These are phyloP conservation scores for Fusarium annulatum DNA, from an alignment of 2,329 filamentous ascomycete genomes.

Conservation along the genomic window DNA sequence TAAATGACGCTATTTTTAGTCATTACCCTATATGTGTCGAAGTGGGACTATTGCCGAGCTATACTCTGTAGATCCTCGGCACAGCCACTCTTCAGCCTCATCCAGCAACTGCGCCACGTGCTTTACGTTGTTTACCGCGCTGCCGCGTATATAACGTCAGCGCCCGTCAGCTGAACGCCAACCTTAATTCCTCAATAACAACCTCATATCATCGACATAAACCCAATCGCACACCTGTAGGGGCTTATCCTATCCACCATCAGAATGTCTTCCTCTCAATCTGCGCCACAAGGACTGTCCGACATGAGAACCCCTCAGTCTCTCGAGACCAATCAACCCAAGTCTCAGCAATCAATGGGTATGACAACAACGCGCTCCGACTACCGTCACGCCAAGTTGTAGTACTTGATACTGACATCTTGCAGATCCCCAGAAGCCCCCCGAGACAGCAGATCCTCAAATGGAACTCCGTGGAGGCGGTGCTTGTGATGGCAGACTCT, in stretches of 20 bases:
- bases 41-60: background rate
- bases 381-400: background rate
- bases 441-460: conserved; percentile 3
- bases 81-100: background rate
- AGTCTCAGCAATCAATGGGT: conserved; percentile 22
- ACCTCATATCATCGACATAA: background rate
- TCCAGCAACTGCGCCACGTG: background rate
- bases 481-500: conserved; percentile 23
- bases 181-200: background rate
- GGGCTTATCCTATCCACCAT: rapidly evolving
- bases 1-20: background rate
- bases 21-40: background rate
- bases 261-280: background rate
- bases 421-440: conserved; percentile 9
- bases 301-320: background rate
- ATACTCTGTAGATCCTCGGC: no score
- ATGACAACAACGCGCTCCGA: background rate
- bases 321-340: conserved; percentile 16
- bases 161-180: conserved; percentile 2
- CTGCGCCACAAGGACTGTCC: conserved; percentile 2
- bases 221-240: no score
- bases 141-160: conserved; percentile 16
- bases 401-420: background rate
- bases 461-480: conserved; percentile 24
- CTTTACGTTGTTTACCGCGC: background rate